phyloP scores from a whole-genome alignment of 1,284 basidiomycete species.

The Rhodotorula sp. region DNA sequence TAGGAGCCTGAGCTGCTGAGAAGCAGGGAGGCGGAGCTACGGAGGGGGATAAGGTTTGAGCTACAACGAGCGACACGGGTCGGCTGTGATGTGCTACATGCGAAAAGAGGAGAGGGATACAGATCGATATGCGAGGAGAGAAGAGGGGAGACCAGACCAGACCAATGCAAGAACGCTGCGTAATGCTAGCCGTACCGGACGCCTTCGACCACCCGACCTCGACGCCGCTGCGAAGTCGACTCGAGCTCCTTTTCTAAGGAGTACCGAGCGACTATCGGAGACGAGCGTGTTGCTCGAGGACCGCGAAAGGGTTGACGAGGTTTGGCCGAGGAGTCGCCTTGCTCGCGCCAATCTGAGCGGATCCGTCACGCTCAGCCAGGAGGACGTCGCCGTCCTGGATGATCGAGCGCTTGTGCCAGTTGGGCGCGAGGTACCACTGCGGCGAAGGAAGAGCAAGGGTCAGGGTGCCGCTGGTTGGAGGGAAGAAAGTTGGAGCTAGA shows the following conservation, averaged over 20 bases:
- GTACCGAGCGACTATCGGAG: neutral
- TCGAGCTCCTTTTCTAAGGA: no score
- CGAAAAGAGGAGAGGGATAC: neutral
- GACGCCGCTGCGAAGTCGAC: no score
- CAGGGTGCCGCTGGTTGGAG: no score
- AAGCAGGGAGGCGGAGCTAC: no score
- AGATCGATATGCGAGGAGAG: neutral
- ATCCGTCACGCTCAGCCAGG: neutral
- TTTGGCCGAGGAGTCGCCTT: slow-evolving; percentile 12
- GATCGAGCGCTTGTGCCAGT: neutral
- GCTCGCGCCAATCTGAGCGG: neutral
- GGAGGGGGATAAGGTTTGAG: no score
- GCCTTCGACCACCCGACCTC: no score
- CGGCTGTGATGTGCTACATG: neutral
- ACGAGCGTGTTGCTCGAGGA: slow-evolving; percentile 11
- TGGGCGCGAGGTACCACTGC: neutral
- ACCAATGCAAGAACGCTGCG: neutral
- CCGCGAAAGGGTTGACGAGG: slow-evolving; percentile 23
- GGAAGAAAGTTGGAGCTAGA: no score
- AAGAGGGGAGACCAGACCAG: neutral
- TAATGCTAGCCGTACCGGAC: no score
- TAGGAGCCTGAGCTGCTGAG: no score
- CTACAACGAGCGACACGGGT: no score
- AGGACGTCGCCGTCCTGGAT: slow-evolving; percentile 17
- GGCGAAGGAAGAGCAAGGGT: neutral